A percentile compares a stretch with the other conserved stretches of the same genome.
Conservation (phyloP, 164 flowering plant species). For the Magnolia officinalis region DNA sequence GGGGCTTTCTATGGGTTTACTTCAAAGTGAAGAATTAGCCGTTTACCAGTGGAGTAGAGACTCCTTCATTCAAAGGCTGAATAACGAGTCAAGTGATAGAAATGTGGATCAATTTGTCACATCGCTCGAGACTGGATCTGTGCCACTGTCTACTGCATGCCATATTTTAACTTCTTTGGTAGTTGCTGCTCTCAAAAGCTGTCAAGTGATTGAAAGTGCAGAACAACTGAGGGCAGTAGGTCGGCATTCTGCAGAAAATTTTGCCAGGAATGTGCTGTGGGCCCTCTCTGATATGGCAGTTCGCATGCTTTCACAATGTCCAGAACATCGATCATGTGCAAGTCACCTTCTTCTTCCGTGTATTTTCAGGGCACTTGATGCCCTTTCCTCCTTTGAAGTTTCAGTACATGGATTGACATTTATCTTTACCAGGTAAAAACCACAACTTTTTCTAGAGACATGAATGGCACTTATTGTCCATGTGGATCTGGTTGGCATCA, state of each 20-base stretch:
- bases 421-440: conserved; percentile 45
- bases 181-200: conserved; percentile 41
- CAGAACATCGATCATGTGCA: conserved; percentile 63
- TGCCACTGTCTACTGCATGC: conserved; percentile 55
- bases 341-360: conserved; percentile 57
- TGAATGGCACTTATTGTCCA: neutral
- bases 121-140: conserved; percentile 13
- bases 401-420: conserved; percentile 29
- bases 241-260: conserved; percentile 30
- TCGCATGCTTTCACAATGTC: conserved; percentile 52
- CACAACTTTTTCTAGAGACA: neutral
- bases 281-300: conserved; percentile 56
- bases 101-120: conserved; percentile 19
- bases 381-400: conserved; percentile 32
- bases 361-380: conserved; percentile 56
- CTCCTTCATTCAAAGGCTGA: conserved; percentile 16
- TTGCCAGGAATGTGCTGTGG: conserved; percentile 56
- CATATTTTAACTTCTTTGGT: conserved; percentile 52
- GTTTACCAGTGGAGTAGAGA: conserved; percentile 33
- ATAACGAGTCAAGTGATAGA: conserved; percentile 8
- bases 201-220: conserved; percentile 16
- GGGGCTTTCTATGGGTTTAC: conserved; percentile 45
- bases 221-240: conserved; percentile 18
- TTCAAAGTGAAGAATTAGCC: conserved; percentile 39
- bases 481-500: no score